Evolutionary conservation across 345 rosid species (phyloP).

Genomic region (Leavenworthia alabamica): DNA sequence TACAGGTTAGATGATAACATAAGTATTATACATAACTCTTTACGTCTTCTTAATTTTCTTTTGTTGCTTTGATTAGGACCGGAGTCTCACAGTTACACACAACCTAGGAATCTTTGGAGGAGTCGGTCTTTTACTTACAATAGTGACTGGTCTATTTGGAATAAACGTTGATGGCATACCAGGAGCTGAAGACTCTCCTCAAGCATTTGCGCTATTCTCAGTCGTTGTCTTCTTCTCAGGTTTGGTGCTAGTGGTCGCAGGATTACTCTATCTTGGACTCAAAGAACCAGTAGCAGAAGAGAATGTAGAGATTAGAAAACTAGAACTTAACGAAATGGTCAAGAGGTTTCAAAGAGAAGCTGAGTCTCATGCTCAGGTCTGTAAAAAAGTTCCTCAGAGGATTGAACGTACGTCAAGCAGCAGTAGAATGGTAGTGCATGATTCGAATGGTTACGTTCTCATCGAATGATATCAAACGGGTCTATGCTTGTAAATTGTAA

Average conservation of each 20-base stretch:
- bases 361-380: conserved; percentile 53
- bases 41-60: not conserved
- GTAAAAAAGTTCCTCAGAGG: conserved; percentile 31
- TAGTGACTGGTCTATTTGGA: conserved; percentile 57
- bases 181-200: conserved; percentile 38
- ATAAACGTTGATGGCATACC: conserved; percentile 68
- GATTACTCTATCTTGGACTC: conserved; percentile 51
- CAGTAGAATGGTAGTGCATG: conserved; percentile 33
- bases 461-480: conserved; percentile 27
- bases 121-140: conserved; percentile 51
- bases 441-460: conserved; percentile 40
- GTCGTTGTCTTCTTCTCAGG: conserved; percentile 39
- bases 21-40: not conserved
- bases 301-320: conserved; percentile 40
- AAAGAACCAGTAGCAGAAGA: conserved; percentile 43
- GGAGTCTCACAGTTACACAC: conserved; percentile 56
- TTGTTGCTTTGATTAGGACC: conserved; percentile 39
- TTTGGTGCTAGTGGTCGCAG: conserved; percentile 34
- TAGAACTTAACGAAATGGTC: conserved; percentile 56
- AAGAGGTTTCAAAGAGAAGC: conserved; percentile 56
- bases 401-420: conserved; percentile 31
- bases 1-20: conserved; percentile 40
- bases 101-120: conserved; percentile 66
- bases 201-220: conserved; percentile 46
- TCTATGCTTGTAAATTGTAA: not conserved